Base-by-base conservation (phyloP, 768 basidiomycete species). In the Lentinula guzmanii region DNA sequence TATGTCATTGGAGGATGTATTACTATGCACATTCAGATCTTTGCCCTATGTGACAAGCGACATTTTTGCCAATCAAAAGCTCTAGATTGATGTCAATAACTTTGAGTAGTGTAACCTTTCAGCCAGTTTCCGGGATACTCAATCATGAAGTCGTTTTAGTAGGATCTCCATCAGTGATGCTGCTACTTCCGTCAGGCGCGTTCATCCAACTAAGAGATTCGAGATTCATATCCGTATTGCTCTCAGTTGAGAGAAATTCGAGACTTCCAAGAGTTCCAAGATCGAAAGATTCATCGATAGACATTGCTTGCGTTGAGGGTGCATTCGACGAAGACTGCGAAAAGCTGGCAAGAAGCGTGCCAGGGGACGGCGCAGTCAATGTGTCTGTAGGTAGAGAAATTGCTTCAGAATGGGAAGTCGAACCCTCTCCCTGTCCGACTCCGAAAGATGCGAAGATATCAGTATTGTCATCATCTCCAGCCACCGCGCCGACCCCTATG, bases 271-370 rank as follows among this genome's bases (percentile, higher is more conserved):
- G 71, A 56, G 75, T 74, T 5, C 78, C 74, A 4, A 84, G 69
- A 65, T 83, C 82, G 33, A 86, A 86, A 5, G 69, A 65, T 52
- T 71, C 66, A 65, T 83, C 82, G 34, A 86, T 86, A 7, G 69
- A 64, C 51, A 70, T 65, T 21, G 62, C 61, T 57, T 70, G 58
- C 28, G 67, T 66, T 18, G 66, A 35, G 55, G 21, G 16, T 37
- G 5, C 41, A 52, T 52, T 52, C 8, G 31, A 21, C 6, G 57
- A 45, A 4, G 43, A 34, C 41, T 39, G 70, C 8, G 76, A 71
- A 58, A 86, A 81, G 62, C 77, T 78, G 15, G 80, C 78, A 18
- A 81, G 69, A 46, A 82, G 63, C 4, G 77, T 71, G 16, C 68
- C 70, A 16, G 80, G 76, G 53, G 78, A 79, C 39, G 78, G 74